Conservation (phyloP, 2,329 filamentous ascomycete genomes). For the Colletotrichum musae region DNA sequence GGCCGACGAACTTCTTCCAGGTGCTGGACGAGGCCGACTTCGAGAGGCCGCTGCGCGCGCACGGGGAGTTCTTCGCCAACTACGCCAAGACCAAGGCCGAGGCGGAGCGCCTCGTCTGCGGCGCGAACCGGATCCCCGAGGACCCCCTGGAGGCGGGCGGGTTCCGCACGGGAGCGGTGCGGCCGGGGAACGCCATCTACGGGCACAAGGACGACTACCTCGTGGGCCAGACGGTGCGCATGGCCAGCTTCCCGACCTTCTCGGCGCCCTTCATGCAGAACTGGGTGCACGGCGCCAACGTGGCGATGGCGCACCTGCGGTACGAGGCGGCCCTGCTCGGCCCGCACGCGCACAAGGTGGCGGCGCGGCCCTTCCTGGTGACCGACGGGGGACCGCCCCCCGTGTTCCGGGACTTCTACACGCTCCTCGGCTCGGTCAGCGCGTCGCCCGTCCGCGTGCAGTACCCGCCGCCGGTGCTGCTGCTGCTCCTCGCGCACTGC, state of each 20-base stretch:
- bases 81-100: constrained; percentile 67
- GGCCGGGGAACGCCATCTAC: constrained; percentile 68
- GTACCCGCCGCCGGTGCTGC: constrained; percentile 51
- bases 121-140: constrained; percentile 51
- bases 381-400: constrained; percentile 64
- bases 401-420: constrained; percentile 57
- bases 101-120: constrained; percentile 65
- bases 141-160: constrained; percentile 42
- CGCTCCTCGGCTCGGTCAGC: constrained; percentile 48
- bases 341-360: constrained; percentile 52
- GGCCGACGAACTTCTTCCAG: constrained; percentile 59
- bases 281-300: constrained; percentile 66
- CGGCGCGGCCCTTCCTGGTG: constrained; percentile 64
- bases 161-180: constrained; percentile 68
- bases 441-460: constrained; percentile 50
- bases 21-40: constrained; percentile 62
- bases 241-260: constrained; percentile 58
- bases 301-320: constrained; percentile 66
- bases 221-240: constrained; percentile 55
- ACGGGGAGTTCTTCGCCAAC: constrained; percentile 62
- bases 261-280: constrained; percentile 61
- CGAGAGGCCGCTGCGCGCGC: constrained; percentile 53
- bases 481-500: constrained; percentile 55
- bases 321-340: constrained; percentile 66
- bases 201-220: constrained; percentile 62